phyloP scores from a whole-genome alignment of 2,329 filamentous ascomycete species.

The Fusarium sp. region DNA sequence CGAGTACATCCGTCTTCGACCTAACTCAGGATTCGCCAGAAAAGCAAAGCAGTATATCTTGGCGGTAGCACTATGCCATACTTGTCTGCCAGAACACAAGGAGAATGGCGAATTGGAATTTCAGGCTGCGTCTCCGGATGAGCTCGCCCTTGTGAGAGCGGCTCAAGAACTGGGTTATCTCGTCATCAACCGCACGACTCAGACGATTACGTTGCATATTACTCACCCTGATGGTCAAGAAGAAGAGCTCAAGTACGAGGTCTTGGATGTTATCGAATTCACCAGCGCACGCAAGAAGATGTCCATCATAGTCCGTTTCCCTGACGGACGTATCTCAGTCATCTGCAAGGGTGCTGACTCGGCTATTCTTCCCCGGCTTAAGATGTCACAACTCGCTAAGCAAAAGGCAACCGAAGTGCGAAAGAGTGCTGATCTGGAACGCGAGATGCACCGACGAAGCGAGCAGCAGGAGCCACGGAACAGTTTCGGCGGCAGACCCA shows the following conservation, averaged over 20 bases:
- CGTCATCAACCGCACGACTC: slow-evolving; percentile 75
- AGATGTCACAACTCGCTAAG: slow-evolving; percentile 73
- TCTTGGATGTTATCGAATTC: slow-evolving; percentile 89
- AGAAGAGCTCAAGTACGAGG: slow-evolving; percentile 72
- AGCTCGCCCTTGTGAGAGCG: slow-evolving; percentile 83
- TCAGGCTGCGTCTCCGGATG: slow-evolving; percentile 89
- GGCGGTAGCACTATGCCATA: slow-evolving; percentile 86
- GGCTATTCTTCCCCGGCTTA: slow-evolving; percentile 78
- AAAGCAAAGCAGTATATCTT: slow-evolving; percentile 85
- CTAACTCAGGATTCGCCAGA: slow-evolving; percentile 77
- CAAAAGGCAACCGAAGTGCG: slow-evolving; percentile 75
- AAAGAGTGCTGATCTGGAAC: slow-evolving; percentile 66
- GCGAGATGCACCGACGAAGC: slow-evolving; percentile 62
- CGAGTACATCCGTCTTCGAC: slow-evolving; percentile 76
- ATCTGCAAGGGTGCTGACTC: slow-evolving; percentile 94
- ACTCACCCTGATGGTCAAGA: slow-evolving; percentile 49
- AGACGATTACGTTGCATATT: slow-evolving; percentile 66
- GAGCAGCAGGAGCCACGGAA: slow-evolving; percentile 63
- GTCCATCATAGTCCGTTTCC: slow-evolving; percentile 87
- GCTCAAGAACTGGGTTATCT: slow-evolving; percentile 85
- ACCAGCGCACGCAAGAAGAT: slow-evolving; percentile 89
- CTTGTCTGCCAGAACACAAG: slow-evolving; percentile 80
- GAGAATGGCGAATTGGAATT: slow-evolving; percentile 75
- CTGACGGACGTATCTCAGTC: slow-evolving; percentile 79
- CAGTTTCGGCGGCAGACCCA: slow-evolving; percentile 63